Base-by-base conservation (phyloP, 2,329 filamentous ascomycete species). In the Colletotrichum sp. region DNA sequence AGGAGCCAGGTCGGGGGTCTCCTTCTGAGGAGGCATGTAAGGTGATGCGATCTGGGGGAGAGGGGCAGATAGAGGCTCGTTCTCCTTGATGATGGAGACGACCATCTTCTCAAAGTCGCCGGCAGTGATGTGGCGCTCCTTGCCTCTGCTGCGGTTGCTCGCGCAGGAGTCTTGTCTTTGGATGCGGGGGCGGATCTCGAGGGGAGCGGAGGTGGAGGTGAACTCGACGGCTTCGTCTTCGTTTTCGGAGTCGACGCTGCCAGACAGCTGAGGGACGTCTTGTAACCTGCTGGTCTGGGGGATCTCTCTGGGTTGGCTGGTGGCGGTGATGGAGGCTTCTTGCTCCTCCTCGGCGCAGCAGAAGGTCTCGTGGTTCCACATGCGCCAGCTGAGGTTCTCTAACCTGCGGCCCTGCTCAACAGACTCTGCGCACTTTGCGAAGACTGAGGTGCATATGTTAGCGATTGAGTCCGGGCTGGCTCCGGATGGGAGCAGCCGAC, bases 91-190 rank as follows among this genome's bases (percentile, higher is more conserved):
- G 72, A 98, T 98, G 52, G 94, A 95, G 72, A 95, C 92, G 57
- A 98, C 95, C 91, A 99, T 98, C 87, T 98, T 98, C 85, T 98
- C 95, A 34, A 99, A 90, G 80, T 97, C 95, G 81, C 95, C 91
- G 8, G 96, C 95, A n/a, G 96, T 98, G 79, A 98, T 96, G 86
- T 98, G 96, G 81, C 95, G 94, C 83, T 97, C 95, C 72, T 89
- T 92, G 78, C 93, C 93, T 78, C 94, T 92, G 82, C 93, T 95
- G 76, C 94, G 91, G 83, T 91, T 93, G 82, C 91, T 90, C 34
- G 91, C 91, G 81, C 89, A 93, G 13, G 94, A 96, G 83, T 96
- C 94, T 80, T 93, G 90, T 80, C 93, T 90, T 80, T 89, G 90
- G 79, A 95, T 92, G 79, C 93, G 91, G 76, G 95, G 95, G 81